Evolutionary conservation across 1,139 yeast genomes (phyloP), one percentile per base, ranked within the genome.

Genomic region (Saccharomyces hybrid): DNA sequence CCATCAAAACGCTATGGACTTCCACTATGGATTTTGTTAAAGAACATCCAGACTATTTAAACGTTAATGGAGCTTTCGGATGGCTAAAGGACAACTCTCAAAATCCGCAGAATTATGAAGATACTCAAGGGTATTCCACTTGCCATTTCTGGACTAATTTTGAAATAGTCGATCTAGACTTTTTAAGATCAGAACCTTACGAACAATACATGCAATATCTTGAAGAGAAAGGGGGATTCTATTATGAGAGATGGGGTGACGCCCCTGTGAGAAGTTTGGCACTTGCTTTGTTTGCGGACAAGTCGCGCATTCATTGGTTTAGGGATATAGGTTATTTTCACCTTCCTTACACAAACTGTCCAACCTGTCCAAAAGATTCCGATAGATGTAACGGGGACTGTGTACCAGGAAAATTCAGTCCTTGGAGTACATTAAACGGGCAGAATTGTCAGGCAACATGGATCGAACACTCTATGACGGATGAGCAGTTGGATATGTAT

Each of bases 131-230:
- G 13, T 90, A 88, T 70, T 91, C 91, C 62, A 69, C 88, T 56
- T 93, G 98, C 66, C 98, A 91, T 70, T 91, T 90, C 68, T 91
- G 98, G 98, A 85, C 95, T 28, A 91, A 91, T 69, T 90, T 91
- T 67, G 98, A 91, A 69, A 85, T 90, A 58, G 97, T 84, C 0
- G 83, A 83, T 66, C 75, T 91, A 59, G 80, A 88, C 62, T 88
- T 90, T 69, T 89, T 85, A 73, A 75, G 96, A 57, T 78, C 90
- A 51, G 79, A 85, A 52, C 81, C 76, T 20, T 90, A 90, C 69
- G 70, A 78, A 34, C 77, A 76, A n/a, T 90, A 73, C 68, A 90
- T 90, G 66, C 76, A 87, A 23, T 78, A 76, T 68, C 73, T 90
- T 54, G 95, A 88, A 65, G 59, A 74, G 49, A 71, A 83, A 0